Conservation (phyloP, 139 green algal species). For the Closterium sp. region DNA sequence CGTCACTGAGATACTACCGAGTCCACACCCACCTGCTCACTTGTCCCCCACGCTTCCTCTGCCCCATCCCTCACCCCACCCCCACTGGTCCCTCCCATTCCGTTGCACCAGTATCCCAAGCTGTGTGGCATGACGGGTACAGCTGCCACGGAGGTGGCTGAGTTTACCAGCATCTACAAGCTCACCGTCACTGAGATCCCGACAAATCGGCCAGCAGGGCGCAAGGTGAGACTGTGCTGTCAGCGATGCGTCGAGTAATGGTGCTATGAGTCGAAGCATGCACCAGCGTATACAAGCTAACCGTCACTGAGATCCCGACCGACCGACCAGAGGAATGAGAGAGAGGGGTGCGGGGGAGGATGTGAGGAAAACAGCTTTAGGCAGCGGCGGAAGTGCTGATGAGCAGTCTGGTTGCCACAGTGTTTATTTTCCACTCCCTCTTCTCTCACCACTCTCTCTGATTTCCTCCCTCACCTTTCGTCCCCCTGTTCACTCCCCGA, state of each 20-base stretch:
- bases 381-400: too few relatives aligned
- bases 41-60: too few relatives aligned
- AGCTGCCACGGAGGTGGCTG: slow-evolving; percentile 86
- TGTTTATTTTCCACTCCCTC: too few relatives aligned
- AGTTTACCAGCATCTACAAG: slow-evolving; percentile 97
- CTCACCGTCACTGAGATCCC: slow-evolving; percentile 83
- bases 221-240: slow-evolving; percentile 51
- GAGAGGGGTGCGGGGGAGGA: too few relatives aligned
- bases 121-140: slow-evolving; percentile 71
- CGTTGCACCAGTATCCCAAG: slow-evolving; percentile 67
- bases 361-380: too few relatives aligned
- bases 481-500: slow-evolving; percentile 67
- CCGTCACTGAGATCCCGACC: slow-evolving; percentile 79
- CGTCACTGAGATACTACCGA: slow-evolving; percentile 87
- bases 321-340: slow-evolving; percentile 57
- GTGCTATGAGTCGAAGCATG: slow-evolving; percentile 92
- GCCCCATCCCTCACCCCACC: neutral
- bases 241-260: slow-evolving; percentile 74
- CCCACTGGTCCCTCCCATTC: neutral
- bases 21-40: slow-evolving; percentile 91
- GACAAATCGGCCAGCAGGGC: slow-evolving; percentile 59
- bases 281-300: slow-evolving; percentile 90
- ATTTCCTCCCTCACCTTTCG: neutral
- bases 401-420: too few relatives aligned
- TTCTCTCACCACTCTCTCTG: neutral